Evolutionary conservation across 345 rosid species (phyloP).

Genomic region (Excoecaria agallocha): DNA sequence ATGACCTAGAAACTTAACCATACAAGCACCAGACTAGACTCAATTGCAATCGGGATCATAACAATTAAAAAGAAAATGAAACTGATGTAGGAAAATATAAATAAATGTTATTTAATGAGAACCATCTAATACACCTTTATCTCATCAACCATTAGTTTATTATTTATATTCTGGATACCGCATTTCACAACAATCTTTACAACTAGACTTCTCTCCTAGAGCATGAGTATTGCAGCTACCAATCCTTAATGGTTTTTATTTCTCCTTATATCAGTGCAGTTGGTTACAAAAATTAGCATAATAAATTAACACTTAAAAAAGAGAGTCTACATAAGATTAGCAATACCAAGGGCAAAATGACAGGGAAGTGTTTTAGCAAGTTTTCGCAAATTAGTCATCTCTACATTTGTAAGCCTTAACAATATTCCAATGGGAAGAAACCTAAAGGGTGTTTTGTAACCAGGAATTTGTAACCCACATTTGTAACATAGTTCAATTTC

Average conservation of each 20-base stretch:
- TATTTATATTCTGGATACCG: slow-evolving; percentile 96
- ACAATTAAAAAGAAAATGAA: not conserved
- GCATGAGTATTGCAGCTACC: slow-evolving; percentile 75
- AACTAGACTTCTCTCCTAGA: slow-evolving; percentile 91
- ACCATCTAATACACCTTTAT: slow-evolving; percentile 58
- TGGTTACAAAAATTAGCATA: slow-evolving; percentile 18
- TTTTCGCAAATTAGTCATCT: no score
- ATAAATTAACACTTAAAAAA: slow-evolving; percentile 20
- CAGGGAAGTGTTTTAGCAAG: slow-evolving; percentile 82
- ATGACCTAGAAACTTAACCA: not conserved
- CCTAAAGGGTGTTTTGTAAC: no score
- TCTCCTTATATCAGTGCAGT: slow-evolving; percentile 57
- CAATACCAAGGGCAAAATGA: slow-evolving; percentile 94
- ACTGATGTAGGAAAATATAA: not conserved
- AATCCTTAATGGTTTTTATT: slow-evolving; percentile 96
- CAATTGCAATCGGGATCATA: not conserved
- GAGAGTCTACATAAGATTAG: slow-evolving; percentile 14
- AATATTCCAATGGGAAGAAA: no score
- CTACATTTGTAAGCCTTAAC: no score
- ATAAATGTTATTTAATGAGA: not conserved
- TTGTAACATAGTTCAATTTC: no score
- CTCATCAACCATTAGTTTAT: slow-evolving; percentile 96
- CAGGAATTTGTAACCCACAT: no score
- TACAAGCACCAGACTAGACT: slow-evolving; percentile 1
- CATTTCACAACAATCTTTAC: slow-evolving; percentile 91